Percentiles rank a stretch among this genome's conserved stretches.
Conservation (phyloP, 306 rosid genomes). For the Hippophae gyantsensis region DNA sequence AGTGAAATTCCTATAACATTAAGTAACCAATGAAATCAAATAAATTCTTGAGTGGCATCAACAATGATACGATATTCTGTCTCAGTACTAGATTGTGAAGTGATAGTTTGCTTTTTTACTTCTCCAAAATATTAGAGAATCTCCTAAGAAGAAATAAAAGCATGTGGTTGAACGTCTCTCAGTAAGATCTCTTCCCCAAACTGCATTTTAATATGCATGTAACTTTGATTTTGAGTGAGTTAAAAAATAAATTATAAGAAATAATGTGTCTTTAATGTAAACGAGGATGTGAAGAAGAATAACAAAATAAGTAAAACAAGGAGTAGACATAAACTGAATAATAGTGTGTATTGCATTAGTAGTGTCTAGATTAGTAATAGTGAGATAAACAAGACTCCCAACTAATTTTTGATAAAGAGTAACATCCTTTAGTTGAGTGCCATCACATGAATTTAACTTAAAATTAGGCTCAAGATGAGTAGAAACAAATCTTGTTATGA, state of each 20-base stretch:
- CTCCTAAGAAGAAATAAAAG: not conserved
- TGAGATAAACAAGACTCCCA: too few species aligned
- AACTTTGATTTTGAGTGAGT: not conserved
- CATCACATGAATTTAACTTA: too few species aligned
- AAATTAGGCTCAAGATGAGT: too few species aligned
- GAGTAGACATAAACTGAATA: too few species aligned
- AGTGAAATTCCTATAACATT: not conserved
- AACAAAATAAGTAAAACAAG: not conserved
- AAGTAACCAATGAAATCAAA: not conserved
- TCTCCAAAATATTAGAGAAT: not conserved
- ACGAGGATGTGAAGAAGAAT: not conserved
- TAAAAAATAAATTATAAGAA: not conserved
- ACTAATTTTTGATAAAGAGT: too few species aligned
- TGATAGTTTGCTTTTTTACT: not conserved
- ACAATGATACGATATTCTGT: not conserved
- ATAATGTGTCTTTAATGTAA: not conserved
- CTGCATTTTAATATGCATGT: not conserved
- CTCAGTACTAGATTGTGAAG: not conserved
- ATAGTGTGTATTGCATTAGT: too few species aligned
- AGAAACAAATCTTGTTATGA: not conserved
- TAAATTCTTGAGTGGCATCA: not conserved
- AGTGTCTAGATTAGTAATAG: too few species aligned
- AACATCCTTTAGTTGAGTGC: too few species aligned
- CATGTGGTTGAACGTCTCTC: not conserved
- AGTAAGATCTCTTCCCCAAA: not conserved